Percentiles rank a stretch among this genome's conserved stretches.
These are phyloP conservation scores for Hirschfeldia incana DNA, from an alignment of 345 rosid species.

Conservation along the genomic window DNA sequence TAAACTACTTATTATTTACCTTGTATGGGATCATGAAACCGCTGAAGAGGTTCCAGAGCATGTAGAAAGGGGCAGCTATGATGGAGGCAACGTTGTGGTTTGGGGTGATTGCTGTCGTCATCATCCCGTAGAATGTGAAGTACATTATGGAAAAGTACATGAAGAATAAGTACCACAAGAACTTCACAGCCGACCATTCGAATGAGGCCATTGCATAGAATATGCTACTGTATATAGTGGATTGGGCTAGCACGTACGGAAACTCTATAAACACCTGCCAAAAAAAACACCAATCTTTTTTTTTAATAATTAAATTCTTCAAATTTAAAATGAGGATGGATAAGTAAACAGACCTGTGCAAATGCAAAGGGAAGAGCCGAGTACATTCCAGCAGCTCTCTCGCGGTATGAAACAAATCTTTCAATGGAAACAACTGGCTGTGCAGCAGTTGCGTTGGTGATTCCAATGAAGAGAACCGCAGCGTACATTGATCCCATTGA, in stretches of 20 bases:
- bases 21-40: constrained; percentile 94
- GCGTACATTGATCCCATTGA: constrained; percentile 97
- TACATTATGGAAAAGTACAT: constrained; percentile 86
- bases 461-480: constrained; percentile 86
- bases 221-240: constrained; percentile 66
- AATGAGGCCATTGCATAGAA: constrained; percentile 93
- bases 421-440: constrained; percentile 96
- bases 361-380: constrained; percentile 90
- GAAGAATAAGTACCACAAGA: constrained; percentile 87
- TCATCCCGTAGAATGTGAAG: constrained; percentile 97
- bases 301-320: too few species aligned
- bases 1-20: constrained; percentile 51
- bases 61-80: constrained; percentile 88
- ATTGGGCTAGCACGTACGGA: constrained; percentile 83
- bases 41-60: constrained; percentile 99
- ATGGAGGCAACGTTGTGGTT: constrained; percentile 92
- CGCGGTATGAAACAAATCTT: constrained; percentile 90
- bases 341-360: constrained; percentile 62
- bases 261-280: constrained; percentile 86
- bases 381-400: constrained; percentile 97
- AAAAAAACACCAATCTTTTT: neutral
- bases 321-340: too few species aligned
- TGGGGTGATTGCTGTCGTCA: constrained; percentile 96
- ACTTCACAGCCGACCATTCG: constrained; percentile 79
- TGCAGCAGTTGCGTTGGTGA: constrained; percentile 89